phyloP scores from a whole-genome alignment of 805 yeast genomes.

The Metschnikowia colocasiae region DNA sequence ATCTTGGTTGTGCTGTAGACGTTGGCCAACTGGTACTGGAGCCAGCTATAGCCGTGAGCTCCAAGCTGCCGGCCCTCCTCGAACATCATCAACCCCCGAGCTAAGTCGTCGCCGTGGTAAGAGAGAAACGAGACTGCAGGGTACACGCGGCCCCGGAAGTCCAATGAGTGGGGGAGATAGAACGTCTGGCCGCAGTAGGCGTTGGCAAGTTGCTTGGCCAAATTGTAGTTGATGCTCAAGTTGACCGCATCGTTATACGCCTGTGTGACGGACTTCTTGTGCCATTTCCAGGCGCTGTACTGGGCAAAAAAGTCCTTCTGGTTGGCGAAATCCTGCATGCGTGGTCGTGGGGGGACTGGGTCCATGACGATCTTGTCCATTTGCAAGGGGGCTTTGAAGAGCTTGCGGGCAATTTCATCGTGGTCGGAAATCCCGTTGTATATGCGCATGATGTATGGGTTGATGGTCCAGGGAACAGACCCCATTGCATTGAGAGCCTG shows the following conservation, averaged over 20 bases:
- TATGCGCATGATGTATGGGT: slow-evolving; percentile 23
- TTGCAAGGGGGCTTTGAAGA: slow-evolving; percentile 23
- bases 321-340: neutral
- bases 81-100: slow-evolving; percentile 34
- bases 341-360: slow-evolving; percentile 4
- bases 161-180: slow-evolving; percentile 36
- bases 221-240: slow-evolving; percentile 16
- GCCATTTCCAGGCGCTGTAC: slow-evolving; percentile 6
- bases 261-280: neutral
- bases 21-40: slow-evolving; percentile 38
- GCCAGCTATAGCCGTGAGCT: slow-evolving; percentile 33
- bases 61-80: slow-evolving; percentile 39
- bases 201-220: slow-evolving; percentile 22
- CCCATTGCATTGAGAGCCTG: slow-evolving; percentile 29
- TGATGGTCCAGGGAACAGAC: slow-evolving; percentile 34
- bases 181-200: slow-evolving; percentile 32
- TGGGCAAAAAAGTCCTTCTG: slow-evolving; percentile 3
- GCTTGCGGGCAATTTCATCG: slow-evolving; percentile 17
- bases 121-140: slow-evolving; percentile 35
- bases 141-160: slow-evolving; percentile 41
- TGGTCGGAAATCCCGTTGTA: slow-evolving; percentile 14
- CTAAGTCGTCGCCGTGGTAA: slow-evolving; percentile 35
- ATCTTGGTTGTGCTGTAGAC: slow-evolving; percentile 29
- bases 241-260: slow-evolving; percentile 1
- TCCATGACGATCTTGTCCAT: neutral